A percentile compares a stretch with the other conserved stretches of the same genome.
phyloP scores from a whole-genome alignment of 1,284 basidiomycete genomes.

The Phylloboletellus chloephorus region DNA sequence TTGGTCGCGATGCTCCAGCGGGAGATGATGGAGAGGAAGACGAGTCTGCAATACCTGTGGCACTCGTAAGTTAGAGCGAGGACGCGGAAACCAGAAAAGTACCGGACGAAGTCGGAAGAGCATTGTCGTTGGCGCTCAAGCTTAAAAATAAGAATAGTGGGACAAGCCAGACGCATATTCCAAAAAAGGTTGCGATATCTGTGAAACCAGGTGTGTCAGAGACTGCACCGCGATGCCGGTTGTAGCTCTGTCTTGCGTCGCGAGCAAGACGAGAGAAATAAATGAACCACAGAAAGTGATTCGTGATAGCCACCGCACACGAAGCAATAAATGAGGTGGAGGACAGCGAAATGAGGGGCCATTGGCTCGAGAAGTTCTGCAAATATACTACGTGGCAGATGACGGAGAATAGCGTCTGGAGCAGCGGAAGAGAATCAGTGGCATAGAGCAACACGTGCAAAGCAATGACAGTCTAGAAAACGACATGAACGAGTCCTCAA shows the following conservation, averaged over 20 bases:
- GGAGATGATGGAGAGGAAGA: constrained; percentile 29
- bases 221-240: constrained; percentile 40
- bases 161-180: constrained; percentile 87
- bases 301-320: constrained; percentile 74
- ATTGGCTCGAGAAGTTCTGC: constrained; percentile 81
- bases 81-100: constrained; percentile 11
- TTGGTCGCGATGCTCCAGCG: constrained; percentile 31
- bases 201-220: constrained; percentile 60
- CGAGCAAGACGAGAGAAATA: constrained; percentile 75
- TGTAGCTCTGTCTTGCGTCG: constrained; percentile 38
- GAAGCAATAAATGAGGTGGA: constrained; percentile 80
- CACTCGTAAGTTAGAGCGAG: neutral
- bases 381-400: constrained; percentile 83
- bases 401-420: constrained; percentile 73
- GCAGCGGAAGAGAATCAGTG: constrained; percentile 73
- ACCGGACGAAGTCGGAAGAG: constrained; percentile 64
- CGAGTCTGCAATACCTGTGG: constrained; percentile 36
- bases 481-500: neutral
- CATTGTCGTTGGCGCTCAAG: constrained; percentile 91
- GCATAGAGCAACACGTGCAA: constrained; percentile 76
- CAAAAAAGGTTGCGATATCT: constrained; percentile 92
- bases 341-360: constrained; percentile 87
- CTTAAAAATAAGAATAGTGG: constrained; percentile 91
- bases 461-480: constrained; percentile 62
- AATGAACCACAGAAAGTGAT: constrained; percentile 95